Conservation (phyloP, 1,284 basidiomycete genomes). For the Irpex sp. region DNA sequence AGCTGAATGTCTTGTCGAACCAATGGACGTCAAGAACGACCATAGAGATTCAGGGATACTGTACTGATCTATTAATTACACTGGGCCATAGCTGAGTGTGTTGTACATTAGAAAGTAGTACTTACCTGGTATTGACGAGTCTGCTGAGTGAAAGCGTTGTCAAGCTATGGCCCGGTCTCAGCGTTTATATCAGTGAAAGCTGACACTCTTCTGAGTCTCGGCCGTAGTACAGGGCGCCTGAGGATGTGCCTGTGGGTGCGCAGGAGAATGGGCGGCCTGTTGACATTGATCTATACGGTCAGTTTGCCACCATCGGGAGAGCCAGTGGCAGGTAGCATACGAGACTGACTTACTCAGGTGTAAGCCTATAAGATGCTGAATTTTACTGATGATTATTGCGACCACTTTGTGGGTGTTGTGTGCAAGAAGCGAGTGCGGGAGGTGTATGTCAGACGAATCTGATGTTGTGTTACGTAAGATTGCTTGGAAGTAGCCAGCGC, state of each 20-base stretch:
- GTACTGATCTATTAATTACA: neutral
- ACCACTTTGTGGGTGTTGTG: too few relatives aligned
- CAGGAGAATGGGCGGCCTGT: too few relatives aligned
- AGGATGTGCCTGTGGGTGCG: too few relatives aligned
- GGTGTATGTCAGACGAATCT: neutral
- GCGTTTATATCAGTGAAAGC: neutral
- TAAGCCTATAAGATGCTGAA: too few relatives aligned
- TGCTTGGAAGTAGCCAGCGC: neutral
- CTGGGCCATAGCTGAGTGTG: neutral
- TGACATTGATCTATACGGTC: too few relatives aligned
- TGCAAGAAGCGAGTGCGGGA: too few relatives aligned
- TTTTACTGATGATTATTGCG: too few relatives aligned
- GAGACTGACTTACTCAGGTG: too few relatives aligned
- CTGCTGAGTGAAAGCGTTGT: neutral
- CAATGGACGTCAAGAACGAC: slow-evolving; percentile 24
- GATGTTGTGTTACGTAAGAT: neutral
- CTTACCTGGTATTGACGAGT: neutral
- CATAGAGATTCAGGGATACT: neutral
- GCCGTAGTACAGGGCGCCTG: too few relatives aligned
- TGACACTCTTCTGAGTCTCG: neutral
- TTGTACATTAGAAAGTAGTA: neutral
- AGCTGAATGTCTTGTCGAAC: slow-evolving; percentile 38
- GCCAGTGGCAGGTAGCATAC: too few relatives aligned
- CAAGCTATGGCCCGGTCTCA: neutral
- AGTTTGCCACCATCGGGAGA: too few relatives aligned